Evolutionary conservation across 208 protist species (phyloP).

Genomic region (Leishmania martiniquensis): DNA sequence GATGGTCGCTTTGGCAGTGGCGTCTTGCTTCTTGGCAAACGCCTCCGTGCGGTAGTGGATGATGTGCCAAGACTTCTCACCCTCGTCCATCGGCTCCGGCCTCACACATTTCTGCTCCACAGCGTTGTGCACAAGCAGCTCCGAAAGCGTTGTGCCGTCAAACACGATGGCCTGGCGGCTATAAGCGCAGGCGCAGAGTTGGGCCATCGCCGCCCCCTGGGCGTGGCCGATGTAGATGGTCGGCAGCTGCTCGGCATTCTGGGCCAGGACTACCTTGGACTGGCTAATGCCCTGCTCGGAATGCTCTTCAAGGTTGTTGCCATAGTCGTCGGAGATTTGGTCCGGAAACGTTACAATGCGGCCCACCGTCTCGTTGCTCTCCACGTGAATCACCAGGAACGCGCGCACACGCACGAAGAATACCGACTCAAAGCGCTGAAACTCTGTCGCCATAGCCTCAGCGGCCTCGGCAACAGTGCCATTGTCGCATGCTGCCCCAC

Average conservation of each 20-base stretch:
- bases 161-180: conserved; percentile 44
- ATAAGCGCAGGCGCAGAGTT: conserved; percentile 37
- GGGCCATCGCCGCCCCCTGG: conserved; percentile 45
- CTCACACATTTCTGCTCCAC: conserved; percentile 35
- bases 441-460: conserved; percentile 44
- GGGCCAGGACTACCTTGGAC: conserved; percentile 29
- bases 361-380: conserved; percentile 34
- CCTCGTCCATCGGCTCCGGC: conserved; percentile 21
- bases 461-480: conserved; percentile 22
- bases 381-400: conserved; percentile 39
- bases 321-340: conserved; percentile 59
- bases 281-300: conserved; percentile 41
- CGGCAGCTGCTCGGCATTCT: conserved; percentile 15
- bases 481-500: conserved; percentile 24
- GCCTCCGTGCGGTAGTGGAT: conserved; percentile 36
- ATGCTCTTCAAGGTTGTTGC: conserved; percentile 66
- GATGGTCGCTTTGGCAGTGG: not conserved
- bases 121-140: conserved; percentile 39
- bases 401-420: conserved; percentile 53
- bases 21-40: conserved; percentile 17
- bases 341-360: conserved; percentile 46
- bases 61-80: conserved; percentile 30
- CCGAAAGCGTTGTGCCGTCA: conserved; percentile 43
- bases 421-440: conserved; percentile 36
- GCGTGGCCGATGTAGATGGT: conserved; percentile 59